These are phyloP conservation scores for Quercus bicolor DNA, from an alignment of 306 rosid species.

Conservation along the genomic window DNA sequence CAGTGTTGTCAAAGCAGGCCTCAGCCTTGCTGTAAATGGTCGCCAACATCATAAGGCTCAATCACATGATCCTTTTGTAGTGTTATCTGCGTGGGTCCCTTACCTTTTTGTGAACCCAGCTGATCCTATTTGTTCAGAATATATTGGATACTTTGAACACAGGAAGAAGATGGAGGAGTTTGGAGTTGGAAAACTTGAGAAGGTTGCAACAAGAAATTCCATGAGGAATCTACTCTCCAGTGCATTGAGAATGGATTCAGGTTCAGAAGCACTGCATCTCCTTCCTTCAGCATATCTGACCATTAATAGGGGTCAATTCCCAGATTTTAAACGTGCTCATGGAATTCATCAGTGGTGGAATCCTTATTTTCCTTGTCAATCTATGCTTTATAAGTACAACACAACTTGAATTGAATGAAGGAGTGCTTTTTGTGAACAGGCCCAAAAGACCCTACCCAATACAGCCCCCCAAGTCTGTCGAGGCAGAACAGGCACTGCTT, in stretches of 20 bases:
- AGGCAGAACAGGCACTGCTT: no score
- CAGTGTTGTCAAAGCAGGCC: conserved; percentile 11
- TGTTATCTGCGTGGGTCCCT: conserved; percentile 21
- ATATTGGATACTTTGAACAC: conserved; percentile 31
- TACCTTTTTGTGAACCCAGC: conserved; percentile 28
- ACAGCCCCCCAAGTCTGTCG: no score
- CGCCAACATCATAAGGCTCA: neutral
- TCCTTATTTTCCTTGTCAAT: conserved; percentile 1
- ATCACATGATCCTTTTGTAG: conserved; percentile 3
- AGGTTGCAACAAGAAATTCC: conserved; percentile 12
- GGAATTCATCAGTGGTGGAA: conserved; percentile 32
- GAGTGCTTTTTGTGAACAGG: no score
- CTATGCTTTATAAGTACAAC: neutral
- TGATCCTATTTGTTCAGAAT: conserved; percentile 23
- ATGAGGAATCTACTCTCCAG: neutral
- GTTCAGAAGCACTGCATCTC: conserved; percentile 23
- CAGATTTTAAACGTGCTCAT: conserved; percentile 13
- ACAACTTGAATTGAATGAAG: neutral
- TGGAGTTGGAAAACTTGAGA: conserved; percentile 19
- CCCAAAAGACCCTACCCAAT: no score
- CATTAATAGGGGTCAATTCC: neutral
- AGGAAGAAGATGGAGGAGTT: conserved; percentile 26
- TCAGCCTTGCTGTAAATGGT: neutral
- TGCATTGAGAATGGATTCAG: conserved; percentile 7
- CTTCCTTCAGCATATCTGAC: conserved; percentile 33